Evolutionary conservation across 345 rosid genomes (phyloP).

Genomic region (Citrus reticulata): DNA sequence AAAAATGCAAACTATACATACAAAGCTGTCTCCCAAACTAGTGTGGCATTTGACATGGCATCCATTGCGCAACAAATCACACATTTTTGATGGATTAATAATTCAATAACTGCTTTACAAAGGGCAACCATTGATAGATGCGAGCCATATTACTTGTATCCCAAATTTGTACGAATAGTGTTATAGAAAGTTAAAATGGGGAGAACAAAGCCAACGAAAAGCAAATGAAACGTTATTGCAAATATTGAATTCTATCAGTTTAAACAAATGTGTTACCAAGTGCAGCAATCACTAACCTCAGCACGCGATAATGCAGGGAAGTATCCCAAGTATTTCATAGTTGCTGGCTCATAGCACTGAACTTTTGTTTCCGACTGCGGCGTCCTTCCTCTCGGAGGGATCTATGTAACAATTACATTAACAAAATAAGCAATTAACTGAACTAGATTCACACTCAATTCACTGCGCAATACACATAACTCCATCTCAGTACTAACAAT

Average conservation of each 20-base stretch:
- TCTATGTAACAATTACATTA: constrained; percentile 31
- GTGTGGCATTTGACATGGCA: neutral
- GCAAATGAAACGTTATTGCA: neutral
- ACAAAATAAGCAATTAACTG: neutral
- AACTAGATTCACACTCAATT: neutral
- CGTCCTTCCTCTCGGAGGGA: constrained; percentile 90
- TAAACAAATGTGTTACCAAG: neutral
- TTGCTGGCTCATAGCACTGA: constrained; percentile 98
- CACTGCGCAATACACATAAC: neutral
- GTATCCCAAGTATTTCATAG: constrained; percentile 92
- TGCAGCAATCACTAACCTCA: constrained; percentile 53
- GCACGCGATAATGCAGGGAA: constrained; percentile 60
- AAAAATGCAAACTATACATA: neutral
- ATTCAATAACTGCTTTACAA: neutral
- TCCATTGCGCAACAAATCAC: neutral
- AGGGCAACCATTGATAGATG: neutral
- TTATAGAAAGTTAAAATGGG: neutral
- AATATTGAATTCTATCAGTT: neutral
- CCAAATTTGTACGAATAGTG: neutral
- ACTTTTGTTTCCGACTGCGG: constrained; percentile 81
- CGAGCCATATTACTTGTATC: neutral
- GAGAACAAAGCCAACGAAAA: neutral
- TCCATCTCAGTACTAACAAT: neutral
- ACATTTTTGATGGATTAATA: too few species aligned
- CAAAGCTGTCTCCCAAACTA: neutral